Evolutionary conservation across 345 rosid species (phyloP).

Genomic region (Lenwebbia sp.): DNA sequence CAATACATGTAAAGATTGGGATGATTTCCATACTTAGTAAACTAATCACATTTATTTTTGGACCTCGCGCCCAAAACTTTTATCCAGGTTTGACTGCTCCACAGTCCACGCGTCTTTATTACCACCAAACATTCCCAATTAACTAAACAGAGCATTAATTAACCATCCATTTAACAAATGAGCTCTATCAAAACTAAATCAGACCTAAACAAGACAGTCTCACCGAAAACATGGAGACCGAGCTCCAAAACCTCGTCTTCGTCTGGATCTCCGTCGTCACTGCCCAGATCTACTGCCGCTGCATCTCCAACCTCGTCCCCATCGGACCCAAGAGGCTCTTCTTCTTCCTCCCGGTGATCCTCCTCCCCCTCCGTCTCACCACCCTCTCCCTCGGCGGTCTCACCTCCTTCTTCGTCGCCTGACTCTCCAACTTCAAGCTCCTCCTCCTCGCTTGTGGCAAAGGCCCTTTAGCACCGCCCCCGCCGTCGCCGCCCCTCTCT

Average conservation of each 20-base stretch:
- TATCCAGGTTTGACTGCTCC: too few species aligned
- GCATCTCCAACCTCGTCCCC: neutral
- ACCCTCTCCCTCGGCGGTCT: conserved; percentile 5
- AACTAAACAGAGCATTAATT: too few species aligned
- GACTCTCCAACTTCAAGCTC: conserved; percentile 30
- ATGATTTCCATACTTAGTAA: too few species aligned
- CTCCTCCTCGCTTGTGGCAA: conserved; percentile 14
- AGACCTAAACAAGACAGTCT: too few species aligned
- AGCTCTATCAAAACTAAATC: too few species aligned
- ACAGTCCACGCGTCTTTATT: too few species aligned
- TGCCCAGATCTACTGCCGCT: conserved; percentile 8
- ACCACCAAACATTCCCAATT: too few species aligned
- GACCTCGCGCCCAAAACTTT: too few species aligned
- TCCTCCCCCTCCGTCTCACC: conserved; percentile 16
- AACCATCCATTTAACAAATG: too few species aligned
- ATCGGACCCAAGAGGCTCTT: conserved; percentile 8
- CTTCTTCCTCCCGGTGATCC: conserved; percentile 12
- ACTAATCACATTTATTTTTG: too few species aligned
- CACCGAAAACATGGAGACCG: neutral
- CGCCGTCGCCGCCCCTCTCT: neutral
- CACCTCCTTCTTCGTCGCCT: conserved; percentile 20
- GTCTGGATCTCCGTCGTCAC: conserved; percentile 13
- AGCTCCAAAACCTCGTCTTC: conserved; percentile 1
- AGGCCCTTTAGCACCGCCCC: conserved; percentile 13
- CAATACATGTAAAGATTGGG: too few species aligned